These are phyloP conservation scores for Xylaria sp. DNA, from an alignment of 2,329 filamentous ascomycete genomes.

Conservation along the genomic window DNA sequence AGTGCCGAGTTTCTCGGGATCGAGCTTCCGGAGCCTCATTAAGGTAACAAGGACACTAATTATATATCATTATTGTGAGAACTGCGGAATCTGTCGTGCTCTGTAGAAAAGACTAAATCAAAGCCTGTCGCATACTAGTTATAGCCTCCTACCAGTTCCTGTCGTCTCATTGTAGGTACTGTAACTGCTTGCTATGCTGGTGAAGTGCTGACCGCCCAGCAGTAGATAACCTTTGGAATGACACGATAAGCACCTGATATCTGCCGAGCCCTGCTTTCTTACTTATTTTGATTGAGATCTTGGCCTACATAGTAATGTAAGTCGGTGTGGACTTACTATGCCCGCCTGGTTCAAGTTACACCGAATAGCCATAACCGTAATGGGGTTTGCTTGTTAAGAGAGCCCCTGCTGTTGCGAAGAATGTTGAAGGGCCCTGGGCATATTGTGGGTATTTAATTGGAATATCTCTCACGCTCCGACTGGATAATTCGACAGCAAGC, in stretches of 20 bases:
- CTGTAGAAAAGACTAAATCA: no score
- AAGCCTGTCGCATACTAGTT: neutral
- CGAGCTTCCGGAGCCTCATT: slow-evolving; percentile 18
- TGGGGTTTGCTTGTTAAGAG: neutral
- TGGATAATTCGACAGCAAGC: slow-evolving; percentile 11
- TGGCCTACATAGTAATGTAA: slow-evolving; percentile 8
- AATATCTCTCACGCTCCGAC: neutral
- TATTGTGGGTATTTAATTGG: slow-evolving; percentile 14
- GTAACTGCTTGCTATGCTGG: neutral
- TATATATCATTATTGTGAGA: neutral
- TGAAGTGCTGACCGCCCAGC: neutral
- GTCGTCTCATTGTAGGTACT: neutral
- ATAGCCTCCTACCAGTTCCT: neutral
- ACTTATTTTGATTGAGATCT: slow-evolving; percentile 7
- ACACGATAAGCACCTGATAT: slow-evolving; percentile 33
- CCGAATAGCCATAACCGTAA: slow-evolving; percentile 2
- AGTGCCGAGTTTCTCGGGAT: slow-evolving; percentile 7
- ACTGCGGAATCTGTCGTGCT: neutral
- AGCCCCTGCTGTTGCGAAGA: neutral
- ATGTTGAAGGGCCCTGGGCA: neutral
- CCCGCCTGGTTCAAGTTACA: slow-evolving; percentile 14
- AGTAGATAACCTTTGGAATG: slow-evolving; percentile 15
- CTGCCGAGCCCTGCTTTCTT: slow-evolving; percentile 23
- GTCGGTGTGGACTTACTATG: slow-evolving; percentile 24
- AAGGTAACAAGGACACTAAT: neutral